Evolutionary conservation across 2,329 filamentous ascomycete genomes (phyloP), one percentile per base, ranked within the genome.

Genomic region (Purpureocillium takamizusanense): DNA sequence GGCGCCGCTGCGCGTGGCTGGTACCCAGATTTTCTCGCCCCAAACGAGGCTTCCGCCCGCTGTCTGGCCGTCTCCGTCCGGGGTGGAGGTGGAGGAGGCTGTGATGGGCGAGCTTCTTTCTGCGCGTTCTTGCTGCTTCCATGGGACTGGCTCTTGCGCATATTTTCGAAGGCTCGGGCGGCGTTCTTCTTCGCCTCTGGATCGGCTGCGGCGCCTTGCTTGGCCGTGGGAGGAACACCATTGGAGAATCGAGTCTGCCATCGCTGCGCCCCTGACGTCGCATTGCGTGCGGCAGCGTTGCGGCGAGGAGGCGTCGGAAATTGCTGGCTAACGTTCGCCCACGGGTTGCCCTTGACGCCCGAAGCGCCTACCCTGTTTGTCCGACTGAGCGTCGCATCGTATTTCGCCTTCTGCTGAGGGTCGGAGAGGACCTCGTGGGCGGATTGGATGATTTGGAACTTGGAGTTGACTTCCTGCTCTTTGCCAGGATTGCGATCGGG

Each of bases 401-500:
- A 76, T 39, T 72, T 73, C 23, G 64, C 56, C 43, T 69, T 76
- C 38, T 64, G 56, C 3, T 63, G 60, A 1, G 70, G 63, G 41
- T 76, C 72, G 18, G 63, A 67, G 12, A 79, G 59, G 38, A 95
- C 71, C 56, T 95, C 88, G 54, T 94, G 81, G 16, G 88, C 88
- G 4, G 83, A 78, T 60, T 94, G 86, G 35, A 95, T 94, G 36
- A 81, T 76, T 58, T 94, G 85, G 53, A 95, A 95, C 53, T 86
- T 84, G 25, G 82, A 71, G 47, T 85, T 86, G 54, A 83, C 83
- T 53, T 90, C 86, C 41, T 76, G 64, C 61, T 94, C 87, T 53
- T 76, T 78, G 37, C 88, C 88, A 10, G 83, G 86, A 54, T 95
- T 94, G 42, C 88, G 82, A 57, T 95, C 88, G 7, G 88, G 88